Conservation (phyloP, 495 filamentous ascomycete genomes). For the Aspergillus homomorphus region DNA sequence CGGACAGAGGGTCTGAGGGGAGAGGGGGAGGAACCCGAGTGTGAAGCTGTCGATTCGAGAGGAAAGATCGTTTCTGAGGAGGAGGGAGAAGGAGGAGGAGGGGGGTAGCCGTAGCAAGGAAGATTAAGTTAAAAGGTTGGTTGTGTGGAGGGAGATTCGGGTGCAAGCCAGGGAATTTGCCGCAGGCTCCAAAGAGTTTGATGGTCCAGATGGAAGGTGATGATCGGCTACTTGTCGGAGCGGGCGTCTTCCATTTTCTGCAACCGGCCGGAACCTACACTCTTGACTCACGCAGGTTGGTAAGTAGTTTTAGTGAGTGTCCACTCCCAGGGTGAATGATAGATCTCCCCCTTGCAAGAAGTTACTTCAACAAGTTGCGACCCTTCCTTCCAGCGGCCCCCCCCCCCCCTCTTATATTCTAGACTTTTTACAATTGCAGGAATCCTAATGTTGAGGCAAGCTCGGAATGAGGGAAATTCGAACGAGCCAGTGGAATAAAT, state of each 20-base stretch:
- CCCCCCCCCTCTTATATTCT: background rate
- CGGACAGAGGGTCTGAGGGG: conserved; percentile 21
- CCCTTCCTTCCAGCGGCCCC: background rate
- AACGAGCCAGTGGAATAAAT: conserved; percentile 6
- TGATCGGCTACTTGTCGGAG: conserved; percentile 30
- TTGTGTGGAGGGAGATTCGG: conserved; percentile 21
- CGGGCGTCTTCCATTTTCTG: conserved; percentile 10
- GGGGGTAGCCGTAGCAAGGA: conserved; percentile 7
- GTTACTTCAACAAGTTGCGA: background rate
- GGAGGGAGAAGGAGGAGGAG: conserved; percentile 2
- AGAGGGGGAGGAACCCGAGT: conserved; percentile 11
- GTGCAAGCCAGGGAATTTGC: conserved; percentile 21
- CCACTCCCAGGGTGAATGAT: background rate
- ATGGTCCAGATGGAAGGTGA: conserved; percentile 16
- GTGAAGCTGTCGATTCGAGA: background rate
- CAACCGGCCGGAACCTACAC: background rate
- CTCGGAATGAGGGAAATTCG: background rate
- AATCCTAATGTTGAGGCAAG: background rate
- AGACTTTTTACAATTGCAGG: background rate
- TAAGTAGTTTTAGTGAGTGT: background rate
- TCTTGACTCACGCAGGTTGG: background rate
- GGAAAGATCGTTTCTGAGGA: conserved; percentile 9
- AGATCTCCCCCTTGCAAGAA: background rate
- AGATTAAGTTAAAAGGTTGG: conserved; percentile 20
- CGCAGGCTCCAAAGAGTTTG: conserved; percentile 18